These are phyloP conservation scores for Phytophthora syringae DNA, from an alignment of 352 stramenopile genomes.

Conservation along the genomic window DNA sequence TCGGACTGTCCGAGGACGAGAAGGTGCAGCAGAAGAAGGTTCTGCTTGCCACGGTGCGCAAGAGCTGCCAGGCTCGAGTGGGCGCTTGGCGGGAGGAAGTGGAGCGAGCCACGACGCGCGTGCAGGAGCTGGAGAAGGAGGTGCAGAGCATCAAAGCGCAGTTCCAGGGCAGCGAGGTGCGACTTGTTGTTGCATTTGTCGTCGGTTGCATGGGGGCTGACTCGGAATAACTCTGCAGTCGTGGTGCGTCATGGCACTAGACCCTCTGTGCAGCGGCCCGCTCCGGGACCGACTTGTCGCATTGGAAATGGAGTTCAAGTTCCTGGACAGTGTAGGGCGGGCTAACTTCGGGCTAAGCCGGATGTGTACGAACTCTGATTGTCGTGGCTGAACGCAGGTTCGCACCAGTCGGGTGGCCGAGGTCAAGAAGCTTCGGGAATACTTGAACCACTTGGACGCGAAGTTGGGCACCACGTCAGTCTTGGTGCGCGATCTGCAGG, in stretches of 20 bases:
- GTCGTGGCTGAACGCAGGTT: slow-evolving; percentile 13
- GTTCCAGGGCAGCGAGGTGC: slow-evolving; percentile 40
- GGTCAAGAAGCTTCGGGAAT: slow-evolving; percentile 26
- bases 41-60: slow-evolving; percentile 27
- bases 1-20: slow-evolving; percentile 40
- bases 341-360: neutral
- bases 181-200: too few relatives aligned
- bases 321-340: slow-evolving; percentile 42
- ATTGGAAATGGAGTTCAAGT: slow-evolving; percentile 49
- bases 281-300: slow-evolving; percentile 42
- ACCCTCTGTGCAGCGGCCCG: slow-evolving; percentile 18
- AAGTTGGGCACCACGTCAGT: slow-evolving; percentile 34
- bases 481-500: slow-evolving; percentile 16
- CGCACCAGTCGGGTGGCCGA: slow-evolving; percentile 27
- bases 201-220: too few relatives aligned
- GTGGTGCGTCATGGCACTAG: slow-evolving; percentile 20
- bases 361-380: neutral
- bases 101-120: slow-evolving; percentile 1
- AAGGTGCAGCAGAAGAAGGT: slow-evolving; percentile 37
- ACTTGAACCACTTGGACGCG: slow-evolving; percentile 28
- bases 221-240: too few relatives aligned
- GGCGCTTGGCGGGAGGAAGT: slow-evolving; percentile 24
- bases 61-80: slow-evolving; percentile 25
- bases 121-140: slow-evolving; percentile 37
- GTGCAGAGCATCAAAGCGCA: slow-evolving; percentile 42